Conservation (phyloP, 345 rosid species). For the Eucalyptus regnans region DNA sequence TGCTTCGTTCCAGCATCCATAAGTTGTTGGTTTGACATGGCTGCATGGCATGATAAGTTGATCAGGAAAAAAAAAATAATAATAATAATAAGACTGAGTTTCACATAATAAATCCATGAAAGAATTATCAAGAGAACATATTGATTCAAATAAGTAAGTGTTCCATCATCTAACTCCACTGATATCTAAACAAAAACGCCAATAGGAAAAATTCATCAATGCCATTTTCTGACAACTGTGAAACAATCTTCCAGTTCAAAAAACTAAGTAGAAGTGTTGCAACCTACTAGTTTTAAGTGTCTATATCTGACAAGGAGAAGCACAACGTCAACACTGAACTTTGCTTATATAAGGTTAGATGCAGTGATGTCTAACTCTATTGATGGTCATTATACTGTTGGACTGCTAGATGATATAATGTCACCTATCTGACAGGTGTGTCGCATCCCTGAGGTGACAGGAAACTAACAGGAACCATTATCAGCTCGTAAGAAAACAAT, state of each 20-base stretch:
- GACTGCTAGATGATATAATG: not conserved
- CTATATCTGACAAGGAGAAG: not conserved
- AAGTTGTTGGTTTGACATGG: conserved; percentile 93
- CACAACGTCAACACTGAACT: not conserved
- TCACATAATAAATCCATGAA: not conserved
- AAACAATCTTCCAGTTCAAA: not conserved
- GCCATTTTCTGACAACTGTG: not conserved
- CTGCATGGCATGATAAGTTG: conserved; percentile 10
- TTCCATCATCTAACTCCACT: not conserved
- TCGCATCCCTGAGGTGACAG: not conserved
- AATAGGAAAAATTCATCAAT: not conserved
- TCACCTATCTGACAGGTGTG: not conserved
- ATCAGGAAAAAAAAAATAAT: not conserved
- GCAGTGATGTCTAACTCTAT: not conserved
- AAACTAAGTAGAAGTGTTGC: not conserved
- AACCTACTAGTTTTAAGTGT: not conserved
- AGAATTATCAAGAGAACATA: not conserved
- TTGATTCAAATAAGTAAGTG: not conserved
- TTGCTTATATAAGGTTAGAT: not conserved
- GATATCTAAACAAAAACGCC: not conserved
- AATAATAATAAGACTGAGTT: not conserved
- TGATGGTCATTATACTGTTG: not conserved
- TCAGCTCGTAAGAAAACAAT: not conserved
- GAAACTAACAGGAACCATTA: not conserved
- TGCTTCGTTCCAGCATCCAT: conserved; percentile 62